Evolutionary conservation across 2,329 filamentous ascomycete genomes (phyloP), one percentile per base, ranked within the genome.

Genomic region (Penicillium sp.): DNA sequence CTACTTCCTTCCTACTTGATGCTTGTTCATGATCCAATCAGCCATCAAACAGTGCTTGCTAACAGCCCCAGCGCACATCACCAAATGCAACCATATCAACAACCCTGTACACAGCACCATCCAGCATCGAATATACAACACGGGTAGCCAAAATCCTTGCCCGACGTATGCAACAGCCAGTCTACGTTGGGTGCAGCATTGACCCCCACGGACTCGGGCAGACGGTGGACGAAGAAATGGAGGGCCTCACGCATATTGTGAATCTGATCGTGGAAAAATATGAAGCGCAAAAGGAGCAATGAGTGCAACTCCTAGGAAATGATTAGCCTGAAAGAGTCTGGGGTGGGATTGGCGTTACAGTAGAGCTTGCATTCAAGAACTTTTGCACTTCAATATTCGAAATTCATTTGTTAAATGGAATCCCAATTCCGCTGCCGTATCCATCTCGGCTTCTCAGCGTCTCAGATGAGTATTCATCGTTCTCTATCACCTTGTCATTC

Each of bases 141-240:
- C 86, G 95, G 6, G 78, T 97, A 60, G 91, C 95, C 1, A 95
- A 91, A 74, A 83, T 96, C 2, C 77, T 98, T 14, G 90, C 90
- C n/a, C 85, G 87, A 55, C 89, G 86, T 66, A 85, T 88, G 31
- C 80, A 83, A 35, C 85, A 87, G 62, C 92, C 92, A 0, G 88
- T 91, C n/a, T 98, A 97, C 73, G 91, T 98, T 18, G 91, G 91
- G 22, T 96, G 91, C 72, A 96, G 92, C 36, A 87, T 96, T 69
- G 91, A 88, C 65, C 87, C 97, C 63, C 85, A 85, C 14, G 86
- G 83, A 2, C 85, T 92, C 69, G 92, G 92, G 10, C 89, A 92
- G 19, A 90, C 87, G 0, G 86, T 94, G 6, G 93, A 97, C 72
- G 95, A 98, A 80, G 94, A 98, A 78, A 93, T 97, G 87, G 92